Base-by-base conservation (phyloP, 495 filamentous ascomycete genomes). In the Hypoxylon lienhwacheense region DNA sequence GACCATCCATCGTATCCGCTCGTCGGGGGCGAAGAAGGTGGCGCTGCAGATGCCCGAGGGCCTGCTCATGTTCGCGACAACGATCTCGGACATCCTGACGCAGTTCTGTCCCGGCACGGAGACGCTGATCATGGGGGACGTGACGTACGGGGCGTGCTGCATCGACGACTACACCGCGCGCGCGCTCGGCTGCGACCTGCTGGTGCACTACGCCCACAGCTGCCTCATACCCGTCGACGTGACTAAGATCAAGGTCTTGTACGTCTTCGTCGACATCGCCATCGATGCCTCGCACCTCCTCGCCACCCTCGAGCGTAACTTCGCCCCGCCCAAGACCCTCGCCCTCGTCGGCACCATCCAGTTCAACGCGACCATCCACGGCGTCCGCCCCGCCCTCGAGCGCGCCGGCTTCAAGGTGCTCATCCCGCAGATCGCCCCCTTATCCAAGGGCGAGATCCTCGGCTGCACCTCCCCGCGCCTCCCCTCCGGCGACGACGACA, bases 161-260 rank as follows among this genome's bases (percentile, higher is more conserved):
- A 97, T 99, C 55, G 93, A 99, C 66, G 93, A 99, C 73, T 99
- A 92, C 72, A 97, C 93, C 0, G 93, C 93, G 0, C 82, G 93
- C 14, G 93, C 93, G 0, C 79, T 99, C 19, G 95, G 89, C 1
- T 99, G 93, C 63, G 93, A 99, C 66, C 73, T 99, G 2, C 78
- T 99, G 4, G 90, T 99, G 1, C 93, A 99, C 70, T 99, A 99
- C 65, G 93, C 93, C 0, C 93, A 99, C 69, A 90, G 85, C 67
- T 99, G 93, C 61, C 78, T 99, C 8, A 95, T 99, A 57, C 95
- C 93, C 0, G 90, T 97, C 0, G 90, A 93, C 63, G 87, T 96
- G 7, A 99, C 93, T 14, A 86, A 86, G 64, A 96, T 99, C 64
- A 90, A 91, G 66, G 96, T 91, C 0, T 77, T 99, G 0, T 99